A percentile compares a stretch with the other conserved stretches of the same genome.
Conservation (phyloP, 257 asterid species). For the Ocimum tenuiflorum region DNA sequence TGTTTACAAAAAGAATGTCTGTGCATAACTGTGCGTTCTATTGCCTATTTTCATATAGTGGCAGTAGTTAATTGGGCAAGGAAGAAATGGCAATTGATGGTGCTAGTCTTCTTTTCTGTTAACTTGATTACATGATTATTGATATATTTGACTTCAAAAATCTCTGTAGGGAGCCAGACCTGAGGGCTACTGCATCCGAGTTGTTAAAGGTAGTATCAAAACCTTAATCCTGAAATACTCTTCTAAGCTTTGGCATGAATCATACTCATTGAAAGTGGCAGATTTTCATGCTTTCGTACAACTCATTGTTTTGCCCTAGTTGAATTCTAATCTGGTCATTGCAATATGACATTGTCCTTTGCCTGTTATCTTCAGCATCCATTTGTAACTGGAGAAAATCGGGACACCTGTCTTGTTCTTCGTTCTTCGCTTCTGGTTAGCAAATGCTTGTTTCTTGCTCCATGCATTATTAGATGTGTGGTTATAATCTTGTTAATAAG, state of each 20-base stretch:
- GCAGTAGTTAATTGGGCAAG: neutral
- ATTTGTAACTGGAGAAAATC: slow-evolving; percentile 74
- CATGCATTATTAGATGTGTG: neutral
- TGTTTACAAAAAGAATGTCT: slow-evolving; percentile 56
- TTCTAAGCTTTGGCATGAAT: neutral
- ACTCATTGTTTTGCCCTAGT: neutral
- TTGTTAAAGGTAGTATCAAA: slow-evolving; percentile 61
- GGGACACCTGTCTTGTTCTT: slow-evolving; percentile 46
- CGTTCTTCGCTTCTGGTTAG: slow-evolving; percentile 60
- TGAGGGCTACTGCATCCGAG: slow-evolving; percentile 79
- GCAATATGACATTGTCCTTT: slow-evolving; percentile 15
- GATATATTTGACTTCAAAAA: slow-evolving; percentile 16
- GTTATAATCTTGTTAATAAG: slow-evolving; percentile 15
- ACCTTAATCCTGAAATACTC: slow-evolving; percentile 4
- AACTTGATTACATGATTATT: slow-evolving; percentile 14
- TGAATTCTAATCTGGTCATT: neutral
- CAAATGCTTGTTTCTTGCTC: slow-evolving; percentile 22
- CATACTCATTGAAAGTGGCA: neutral
- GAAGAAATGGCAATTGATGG: slow-evolving; percentile 2
- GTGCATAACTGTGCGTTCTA: slow-evolving; percentile 7
- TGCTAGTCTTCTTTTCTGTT: slow-evolving; percentile 9
- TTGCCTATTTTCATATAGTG: slow-evolving; percentile 1
- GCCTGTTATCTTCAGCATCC: slow-evolving; percentile 66
- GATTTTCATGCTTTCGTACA: neutral
- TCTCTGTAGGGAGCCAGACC: slow-evolving; percentile 74